A percentile compares a stretch with the other conserved stretches of the same genome.
phyloP scores from a whole-genome alignment of 805 yeast species.

The Yarrowia hollandica region DNA sequence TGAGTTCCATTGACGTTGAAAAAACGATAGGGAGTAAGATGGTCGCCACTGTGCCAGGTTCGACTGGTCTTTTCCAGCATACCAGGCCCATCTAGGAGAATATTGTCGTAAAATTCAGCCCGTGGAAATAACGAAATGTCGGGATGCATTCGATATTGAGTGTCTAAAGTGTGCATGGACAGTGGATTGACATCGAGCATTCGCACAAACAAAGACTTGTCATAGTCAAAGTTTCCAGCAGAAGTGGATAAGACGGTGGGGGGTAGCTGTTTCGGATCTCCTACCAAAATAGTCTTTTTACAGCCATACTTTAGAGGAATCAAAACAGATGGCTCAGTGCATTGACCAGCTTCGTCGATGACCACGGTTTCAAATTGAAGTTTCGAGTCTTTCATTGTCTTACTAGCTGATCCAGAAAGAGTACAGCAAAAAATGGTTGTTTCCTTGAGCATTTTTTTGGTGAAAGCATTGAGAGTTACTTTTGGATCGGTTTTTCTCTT shows the following conservation, averaged over 20 bases:
- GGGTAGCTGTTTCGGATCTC: constrained; percentile 1
- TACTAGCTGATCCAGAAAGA: neutral
- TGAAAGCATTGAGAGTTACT: too few relatives aligned
- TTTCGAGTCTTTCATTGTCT: too few relatives aligned
- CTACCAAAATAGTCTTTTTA: neutral
- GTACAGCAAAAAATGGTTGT: neutral
- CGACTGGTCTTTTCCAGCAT: too few relatives aligned
- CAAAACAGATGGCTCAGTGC: neutral
- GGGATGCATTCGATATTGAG: constrained; percentile 6
- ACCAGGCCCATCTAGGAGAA: neutral
- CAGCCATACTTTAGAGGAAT: neutral
- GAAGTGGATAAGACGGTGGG: neutral
- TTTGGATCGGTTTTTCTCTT: too few relatives aligned
- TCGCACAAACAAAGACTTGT: constrained; percentile 3
- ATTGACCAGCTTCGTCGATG: constrained; percentile 2
- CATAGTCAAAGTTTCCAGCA: neutral
- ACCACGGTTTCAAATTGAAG: too few relatives aligned
- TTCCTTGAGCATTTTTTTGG: neutral
- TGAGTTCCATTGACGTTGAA: too few relatives aligned
- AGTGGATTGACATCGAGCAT: neutral
- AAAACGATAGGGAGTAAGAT: too few relatives aligned
- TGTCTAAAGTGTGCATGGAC: neutral
- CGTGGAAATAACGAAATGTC: neutral
- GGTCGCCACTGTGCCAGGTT: too few relatives aligned
- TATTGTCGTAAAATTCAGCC: neutral